phyloP scores from a whole-genome alignment of 768 basidiomycete genomes.

The Chalciporus chontae region DNA sequence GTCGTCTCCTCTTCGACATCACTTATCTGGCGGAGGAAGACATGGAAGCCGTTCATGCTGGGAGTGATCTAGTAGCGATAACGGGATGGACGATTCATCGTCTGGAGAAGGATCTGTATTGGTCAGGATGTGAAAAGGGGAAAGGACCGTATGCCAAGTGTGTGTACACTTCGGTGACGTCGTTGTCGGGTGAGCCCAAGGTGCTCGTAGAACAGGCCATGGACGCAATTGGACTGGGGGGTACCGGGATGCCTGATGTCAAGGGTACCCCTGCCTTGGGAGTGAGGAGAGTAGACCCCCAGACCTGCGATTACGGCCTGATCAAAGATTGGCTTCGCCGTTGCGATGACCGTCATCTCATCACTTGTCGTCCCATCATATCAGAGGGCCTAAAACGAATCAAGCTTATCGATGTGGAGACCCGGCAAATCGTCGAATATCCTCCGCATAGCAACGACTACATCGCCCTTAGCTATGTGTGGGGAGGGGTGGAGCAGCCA shows the following conservation, averaged over 20 bases:
- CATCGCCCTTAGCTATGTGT: conserved; percentile 17
- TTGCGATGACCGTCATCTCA: conserved; percentile 7
- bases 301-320: neutral
- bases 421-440: conserved; percentile 8
- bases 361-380: conserved; percentile 1
- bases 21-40: neutral
- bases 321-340: conserved; percentile 10
- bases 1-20: neutral
- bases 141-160: neutral
- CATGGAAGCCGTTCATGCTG: neutral
- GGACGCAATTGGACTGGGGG: conserved; percentile 7
- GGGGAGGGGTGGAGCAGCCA: conserved; percentile 10
- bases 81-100: neutral
- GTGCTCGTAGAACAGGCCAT: neutral
- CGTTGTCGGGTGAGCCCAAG: neutral
- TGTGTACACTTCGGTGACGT: conserved; percentile 5
- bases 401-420: conserved; percentile 8
- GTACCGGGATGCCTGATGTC: neutral
- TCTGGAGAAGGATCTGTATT: neutral
- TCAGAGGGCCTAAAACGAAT: conserved; percentile 6
- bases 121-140: neutral
- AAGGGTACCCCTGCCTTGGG: neutral
- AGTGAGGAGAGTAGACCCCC: conserved; percentile 3
- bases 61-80: neutral
- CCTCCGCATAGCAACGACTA: conserved; percentile 6